Evolutionary conservation across 352 stramenopile genomes (phyloP).

Genomic region (Phytophthora sp.): DNA sequence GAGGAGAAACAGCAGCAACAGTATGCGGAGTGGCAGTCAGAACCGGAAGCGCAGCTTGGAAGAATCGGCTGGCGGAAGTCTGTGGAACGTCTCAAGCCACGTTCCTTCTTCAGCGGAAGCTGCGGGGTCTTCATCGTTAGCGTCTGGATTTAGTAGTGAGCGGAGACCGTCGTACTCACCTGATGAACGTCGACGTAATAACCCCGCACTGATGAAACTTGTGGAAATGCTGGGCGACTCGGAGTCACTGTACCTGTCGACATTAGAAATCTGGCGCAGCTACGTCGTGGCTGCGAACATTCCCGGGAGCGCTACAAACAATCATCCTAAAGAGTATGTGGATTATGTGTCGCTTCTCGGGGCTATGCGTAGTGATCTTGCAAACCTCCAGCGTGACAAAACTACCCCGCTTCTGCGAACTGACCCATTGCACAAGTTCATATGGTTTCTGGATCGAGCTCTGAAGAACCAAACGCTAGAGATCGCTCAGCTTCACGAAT

Average conservation of each 20-base stretch:
- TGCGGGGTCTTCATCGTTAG: slow-evolving; percentile 23
- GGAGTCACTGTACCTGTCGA: slow-evolving; percentile 78
- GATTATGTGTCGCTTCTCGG: slow-evolving; percentile 86
- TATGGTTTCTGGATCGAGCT: slow-evolving; percentile 86
- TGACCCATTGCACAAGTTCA: slow-evolving; percentile 88
- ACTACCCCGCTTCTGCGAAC: slow-evolving; percentile 71
- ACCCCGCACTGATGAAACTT: slow-evolving; percentile 64
- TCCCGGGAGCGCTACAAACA: slow-evolving; percentile 57
- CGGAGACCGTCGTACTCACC: slow-evolving; percentile 39
- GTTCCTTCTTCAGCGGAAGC: slow-evolving; percentile 51
- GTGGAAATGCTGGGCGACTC: slow-evolving; percentile 86
- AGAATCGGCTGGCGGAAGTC: slow-evolving; percentile 32
- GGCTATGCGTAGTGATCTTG: slow-evolving; percentile 77
- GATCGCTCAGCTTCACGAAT: slow-evolving; percentile 67
- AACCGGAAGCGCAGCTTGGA: slow-evolving; percentile 43
- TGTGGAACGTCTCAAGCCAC: slow-evolving; percentile 80
- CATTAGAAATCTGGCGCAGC: slow-evolving; percentile 79
- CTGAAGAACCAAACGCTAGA: slow-evolving; percentile 81
- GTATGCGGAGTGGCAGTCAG: slow-evolving; percentile 11
- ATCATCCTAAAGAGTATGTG: slow-evolving; percentile 81
- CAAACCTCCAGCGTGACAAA: slow-evolving; percentile 83
- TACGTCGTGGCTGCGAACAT: slow-evolving; percentile 77
- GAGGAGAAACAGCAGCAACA: slow-evolving; percentile 33
- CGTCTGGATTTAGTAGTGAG: slow-evolving; percentile 34
- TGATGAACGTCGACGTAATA: slow-evolving; percentile 78